Base-by-base conservation (phyloP, 257 asterid genomes). In the Solanum clarkiae region DNA sequence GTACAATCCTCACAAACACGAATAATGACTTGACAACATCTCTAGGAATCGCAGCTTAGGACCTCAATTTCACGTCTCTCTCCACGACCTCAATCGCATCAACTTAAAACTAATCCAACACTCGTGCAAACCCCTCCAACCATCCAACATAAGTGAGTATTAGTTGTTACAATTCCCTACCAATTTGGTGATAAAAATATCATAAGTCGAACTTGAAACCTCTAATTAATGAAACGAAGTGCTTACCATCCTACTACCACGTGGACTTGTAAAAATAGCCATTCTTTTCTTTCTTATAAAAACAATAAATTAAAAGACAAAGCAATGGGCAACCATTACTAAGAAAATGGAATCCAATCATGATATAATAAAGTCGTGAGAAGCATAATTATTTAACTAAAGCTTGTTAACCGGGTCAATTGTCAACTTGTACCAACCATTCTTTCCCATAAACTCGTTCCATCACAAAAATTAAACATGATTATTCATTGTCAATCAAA, bases 21-120 rank as follows among this genome's bases (percentile, higher is more conserved):
- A 32, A 32, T 4, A 32, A 32, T 32, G 36, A 60, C 32, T n/a
- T 22, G 2, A 1, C 1, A n/a, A 60, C 9, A 60, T 62, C 16
- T 22, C 4, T 11, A 10, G 36, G 36, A 16, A 62, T 22, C 16
- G 11, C 4, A 0, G 1, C 8, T 62, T 36, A 5, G 0, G 36
- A n/a, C 69, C 4, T 62, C 1, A 6, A 8, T 22, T 22, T 62
- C 8, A 22, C 0, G 17, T 12, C 69, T 10, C 69, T 62, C 69
- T n/a, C 32, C 15, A 2, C 68, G 8, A n/a, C n/a, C 29, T 60
- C 36, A 22, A 15, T 22, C 17, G 1, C 16, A 62, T 62, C 32
- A 60, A 60, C 32, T 60, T 60, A 60, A n/a, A n/a, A 60, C 15
- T 90, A 92, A 96, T 94, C 96, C 5, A 5, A 65, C 44, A 29